phyloP scores from a whole-genome alignment of 2,329 filamentous ascomycete species.

The Fusarium clavum region DNA sequence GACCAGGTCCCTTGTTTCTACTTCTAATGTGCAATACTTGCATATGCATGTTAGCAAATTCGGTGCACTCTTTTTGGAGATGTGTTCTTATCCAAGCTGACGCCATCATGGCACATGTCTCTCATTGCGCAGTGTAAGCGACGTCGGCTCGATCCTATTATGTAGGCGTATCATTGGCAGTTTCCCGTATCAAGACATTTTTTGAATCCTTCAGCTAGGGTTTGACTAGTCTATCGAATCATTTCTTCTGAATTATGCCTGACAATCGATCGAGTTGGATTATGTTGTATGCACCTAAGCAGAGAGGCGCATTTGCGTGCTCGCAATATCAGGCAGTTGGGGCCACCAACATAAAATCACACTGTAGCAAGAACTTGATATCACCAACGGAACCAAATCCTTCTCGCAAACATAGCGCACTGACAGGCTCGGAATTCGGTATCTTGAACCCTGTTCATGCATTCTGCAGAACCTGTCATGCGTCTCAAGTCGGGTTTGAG shows the following conservation, averaged over 20 bases:
- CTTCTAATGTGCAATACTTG: conserved; percentile 3
- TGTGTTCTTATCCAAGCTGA: conserved; percentile 5
- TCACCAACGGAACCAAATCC: conserved; percentile 18
- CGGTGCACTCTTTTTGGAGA: conserved; percentile 7
- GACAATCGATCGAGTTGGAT: conserved; percentile 17
- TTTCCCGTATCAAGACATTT: conserved; percentile 14
- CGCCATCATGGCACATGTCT: conserved; percentile 13
- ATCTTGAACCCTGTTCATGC: not conserved
- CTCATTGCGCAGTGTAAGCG: conserved; percentile 9
- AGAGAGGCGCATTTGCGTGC: conserved; percentile 6
- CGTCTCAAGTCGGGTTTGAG: not conserved
- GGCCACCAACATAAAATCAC: conserved; percentile 9
- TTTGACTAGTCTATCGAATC: conserved; percentile 22
- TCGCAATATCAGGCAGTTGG: conserved; percentile 19
- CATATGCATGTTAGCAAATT: conserved; percentile 16
- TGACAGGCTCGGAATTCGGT: not conserved
- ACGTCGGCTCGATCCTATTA: conserved; percentile 8
- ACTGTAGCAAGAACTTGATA: not conserved
- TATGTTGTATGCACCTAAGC: conserved; percentile 14
- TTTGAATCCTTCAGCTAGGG: conserved; percentile 14
- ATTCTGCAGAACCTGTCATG: conserved; percentile 5
- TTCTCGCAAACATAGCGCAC: not conserved
- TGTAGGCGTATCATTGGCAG: conserved; percentile 13
- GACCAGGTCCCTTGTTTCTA: conserved; percentile 26
- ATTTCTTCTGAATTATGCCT: conserved; percentile 19